Base-by-base conservation (phyloP, 2,329 filamentous ascomycete species). In the Diaporthe sp. region DNA sequence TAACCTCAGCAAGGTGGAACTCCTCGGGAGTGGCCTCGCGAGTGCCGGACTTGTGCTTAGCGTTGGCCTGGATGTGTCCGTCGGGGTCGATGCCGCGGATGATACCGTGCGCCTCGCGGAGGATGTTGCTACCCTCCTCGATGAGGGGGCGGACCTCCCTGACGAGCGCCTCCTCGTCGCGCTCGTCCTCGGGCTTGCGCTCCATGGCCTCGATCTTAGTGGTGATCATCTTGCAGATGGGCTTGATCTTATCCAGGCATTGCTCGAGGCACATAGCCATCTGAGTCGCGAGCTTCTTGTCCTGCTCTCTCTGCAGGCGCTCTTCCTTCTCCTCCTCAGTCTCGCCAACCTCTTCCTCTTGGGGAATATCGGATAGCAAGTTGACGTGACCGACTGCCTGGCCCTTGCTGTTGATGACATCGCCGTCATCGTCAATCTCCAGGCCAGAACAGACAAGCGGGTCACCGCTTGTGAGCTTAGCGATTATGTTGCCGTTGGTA, bases 1-100 rank as follows among this genome's bases (percentile, higher is more conserved):
- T 90, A 13, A 92, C 86, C 73, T 98, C 95, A 6, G 96, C 95
- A 22, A 98, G 91, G 75, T 92, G 92, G 80, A 95, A 93, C 83
- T 98, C 95, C 81, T 97, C 94, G 0, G 94, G 93, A 0, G 92
- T 92, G 3, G 94, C 94, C 81, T 97, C 94, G 76, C 90, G 91
- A 4, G 92, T 90, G 47, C 92, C 91, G 35, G 93, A 87, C 83
- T 94, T 94, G 78, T 94, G 92, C 88, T 98, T 97, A 61, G 96
- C 95, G 75, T 96, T 93, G 47, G 93, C 91, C 61, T 94, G 91
- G 82, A 98, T 97, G 77, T 92, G 92, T 44, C 96, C 95, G 80
- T 97, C 95, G 0, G 96, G 95, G 79, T 98, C 96, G 69, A 98
- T 91, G 9, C 94, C 95, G 44, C 95, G 94, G 79, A 98, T 94